These are phyloP conservation scores for Telfairia occidentalis DNA, from an alignment of 331 rosid genomes.

Conservation along the genomic window DNA sequence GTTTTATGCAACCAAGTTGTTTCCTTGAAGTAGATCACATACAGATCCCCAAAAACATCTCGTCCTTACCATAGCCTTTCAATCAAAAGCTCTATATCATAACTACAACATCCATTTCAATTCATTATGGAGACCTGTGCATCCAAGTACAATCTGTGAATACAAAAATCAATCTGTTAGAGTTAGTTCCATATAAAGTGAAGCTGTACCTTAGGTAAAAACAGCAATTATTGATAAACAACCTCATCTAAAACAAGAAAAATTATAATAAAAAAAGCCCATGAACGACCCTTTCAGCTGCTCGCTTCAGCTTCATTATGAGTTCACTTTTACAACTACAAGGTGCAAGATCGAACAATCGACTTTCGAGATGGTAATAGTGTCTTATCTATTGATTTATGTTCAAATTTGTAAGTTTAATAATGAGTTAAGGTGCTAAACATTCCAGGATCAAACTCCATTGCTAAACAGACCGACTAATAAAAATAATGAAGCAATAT, in stretches of 20 bases:
- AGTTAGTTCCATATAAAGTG: not conserved
- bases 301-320: not conserved
- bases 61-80: too few species aligned
- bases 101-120: too few species aligned
- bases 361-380: too few species aligned
- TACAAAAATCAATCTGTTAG: not conserved
- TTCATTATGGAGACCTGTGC: too few species aligned
- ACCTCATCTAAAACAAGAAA: not conserved
- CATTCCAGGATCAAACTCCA: not conserved
- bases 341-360: too few species aligned
- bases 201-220: not conserved
- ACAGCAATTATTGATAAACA: not conserved
- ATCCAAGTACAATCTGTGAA: not conserved
- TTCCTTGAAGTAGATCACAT: too few species aligned
- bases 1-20: too few species aligned
- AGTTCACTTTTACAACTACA: too few species aligned
- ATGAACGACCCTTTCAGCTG: not conserved
- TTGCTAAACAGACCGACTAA: not conserved
- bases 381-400: too few species aligned
- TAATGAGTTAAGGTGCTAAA: not conserved
- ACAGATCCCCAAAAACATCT: too few species aligned
- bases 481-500: not conserved
- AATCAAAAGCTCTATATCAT: too few species aligned
- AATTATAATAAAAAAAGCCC: not conserved
- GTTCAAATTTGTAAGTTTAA: too few species aligned